Evolutionary conservation across 2,329 filamentous ascomycete genomes (phyloP), one percentile per base, ranked within the genome.

Genomic region (Proliferodiscus dingleyae): DNA sequence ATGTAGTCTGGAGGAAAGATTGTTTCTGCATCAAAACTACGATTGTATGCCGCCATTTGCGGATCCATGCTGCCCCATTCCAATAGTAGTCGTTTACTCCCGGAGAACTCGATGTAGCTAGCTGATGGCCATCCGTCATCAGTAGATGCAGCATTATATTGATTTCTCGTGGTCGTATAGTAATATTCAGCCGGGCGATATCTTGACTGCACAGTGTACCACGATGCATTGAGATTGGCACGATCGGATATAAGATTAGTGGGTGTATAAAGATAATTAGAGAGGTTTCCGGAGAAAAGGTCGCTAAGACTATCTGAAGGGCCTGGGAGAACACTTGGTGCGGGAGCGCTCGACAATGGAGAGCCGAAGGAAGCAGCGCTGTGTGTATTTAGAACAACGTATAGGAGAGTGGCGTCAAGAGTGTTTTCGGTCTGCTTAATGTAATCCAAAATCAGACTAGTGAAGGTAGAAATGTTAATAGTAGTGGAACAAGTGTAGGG

Each of bases 81-180:
- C 7, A 77, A 60, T 2, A 85, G 56, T 2, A 84, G 54, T 24
- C 81, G 69, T 52, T 72, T 72, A n/a, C 69, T 68, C 37, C 70
- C 65, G 2, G 68, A 66, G 36, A 82, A 70, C 52, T 80, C 76
- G 26, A 83, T 62, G 53, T 72, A 80, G 16, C 71, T 69, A 53
- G 78, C 74, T n/a, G 72, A 75, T 0, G 81, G 81, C 81, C 81
- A 85, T 9, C 81, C 81, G 62, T 81, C 71, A 1, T 68, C 58
- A 1, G 80, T 83, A 16, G 68, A 69, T 6, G 62, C 54, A 15
- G 68, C 66, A 3, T 63, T 50, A 36, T 57, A 46, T 22, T 52
- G 21, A 11, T 50, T 45, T 2, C 33, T 41, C 8, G 39, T 58
- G 1, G 68, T 66, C 5, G 65, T 65, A 47, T 77, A 81, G 54